Percentiles rank a stretch among this genome's conserved stretches.
These are phyloP conservation scores for Tricholoma terreum DNA, from an alignment of 768 basidiomycete species.

Conservation along the genomic window DNA sequence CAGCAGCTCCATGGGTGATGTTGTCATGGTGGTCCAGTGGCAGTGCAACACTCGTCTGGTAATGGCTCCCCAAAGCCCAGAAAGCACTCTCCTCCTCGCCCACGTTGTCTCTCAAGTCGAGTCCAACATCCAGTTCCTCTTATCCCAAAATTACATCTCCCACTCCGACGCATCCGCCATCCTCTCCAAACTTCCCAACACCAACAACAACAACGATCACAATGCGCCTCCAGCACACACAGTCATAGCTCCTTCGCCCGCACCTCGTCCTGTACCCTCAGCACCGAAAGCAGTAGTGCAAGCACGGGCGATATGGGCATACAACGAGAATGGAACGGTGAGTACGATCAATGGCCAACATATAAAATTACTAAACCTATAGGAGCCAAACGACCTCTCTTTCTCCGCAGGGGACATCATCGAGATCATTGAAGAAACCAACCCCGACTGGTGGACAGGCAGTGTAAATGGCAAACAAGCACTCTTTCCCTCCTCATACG, in stretches of 20 bases:
- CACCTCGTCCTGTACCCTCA: background rate
- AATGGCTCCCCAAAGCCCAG: slow-evolving; percentile 1
- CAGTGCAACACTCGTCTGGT: too few relatives aligned
- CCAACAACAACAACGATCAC: slow-evolving; percentile 3
- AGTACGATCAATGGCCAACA: slow-evolving; percentile 11
- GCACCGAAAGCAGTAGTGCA: slow-evolving; percentile 24
- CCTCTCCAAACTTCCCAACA: slow-evolving; percentile 40
- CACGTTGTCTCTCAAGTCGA: slow-evolving; percentile 56
- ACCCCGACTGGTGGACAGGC: slow-evolving; percentile 89
- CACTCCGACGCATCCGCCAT: slow-evolving; percentile 43
- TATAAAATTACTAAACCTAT: slow-evolving; percentile 3
- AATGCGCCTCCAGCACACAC: slow-evolving; percentile 3
- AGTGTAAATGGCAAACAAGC: slow-evolving; percentile 56
- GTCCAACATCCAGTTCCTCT: slow-evolving; percentile 53
- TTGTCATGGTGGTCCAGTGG: too few relatives aligned
- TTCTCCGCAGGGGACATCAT: slow-evolving; percentile 74
- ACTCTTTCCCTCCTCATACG: slow-evolving; percentile 74
- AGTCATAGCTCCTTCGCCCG: slow-evolving; percentile 3
- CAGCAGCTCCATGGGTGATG: too few relatives aligned
- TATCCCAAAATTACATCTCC: slow-evolving; percentile 46
- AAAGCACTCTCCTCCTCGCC: slow-evolving; percentile 19
- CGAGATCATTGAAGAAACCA: slow-evolving; percentile 69
- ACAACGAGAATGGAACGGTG: slow-evolving; percentile 59
- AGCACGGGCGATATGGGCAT: slow-evolving; percentile 60
- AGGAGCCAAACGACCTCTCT: slow-evolving; percentile 73